A percentile compares a stretch with the other conserved stretches of the same genome.
Evolutionary conservation across 768 basidiomycete genomes (phyloP).

Genomic region (Boletus fagicola): DNA sequence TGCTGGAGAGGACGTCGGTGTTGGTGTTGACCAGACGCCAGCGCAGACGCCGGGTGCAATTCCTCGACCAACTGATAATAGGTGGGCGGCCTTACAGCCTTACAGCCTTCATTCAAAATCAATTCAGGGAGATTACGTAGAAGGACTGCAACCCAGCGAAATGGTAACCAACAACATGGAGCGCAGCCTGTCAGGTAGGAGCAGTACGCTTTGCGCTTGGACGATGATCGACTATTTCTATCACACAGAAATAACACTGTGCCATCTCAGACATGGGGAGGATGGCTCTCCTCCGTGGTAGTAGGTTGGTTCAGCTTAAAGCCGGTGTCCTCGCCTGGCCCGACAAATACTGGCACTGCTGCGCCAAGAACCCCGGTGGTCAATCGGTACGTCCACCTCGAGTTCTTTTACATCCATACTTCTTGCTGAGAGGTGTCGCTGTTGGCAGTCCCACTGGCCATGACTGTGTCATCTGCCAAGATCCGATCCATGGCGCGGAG

Average conservation of each 20-base stretch:
- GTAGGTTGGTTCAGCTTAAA: not conserved
- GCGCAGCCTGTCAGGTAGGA: conserved; percentile 12
- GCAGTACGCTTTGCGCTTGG: not conserved
- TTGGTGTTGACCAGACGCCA: not conserved
- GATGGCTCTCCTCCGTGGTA: conserved; percentile 22
- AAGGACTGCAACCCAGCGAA: conserved; percentile 7
- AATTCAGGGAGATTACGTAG: not conserved
- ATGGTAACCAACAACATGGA: not conserved
- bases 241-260: not conserved
- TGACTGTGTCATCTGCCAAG: conserved; percentile 36
- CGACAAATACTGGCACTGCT: not conserved
- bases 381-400: conserved; percentile 16
- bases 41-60: not conserved
- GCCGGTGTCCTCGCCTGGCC: not conserved
- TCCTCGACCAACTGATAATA: not conserved
- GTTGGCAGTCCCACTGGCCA: conserved; percentile 24
- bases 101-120: not conserved
- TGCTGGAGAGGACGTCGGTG: conserved; percentile 5
- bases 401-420: not conserved
- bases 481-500: conserved; percentile 28
- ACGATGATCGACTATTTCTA: not conserved
- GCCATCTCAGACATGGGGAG: conserved; percentile 12
- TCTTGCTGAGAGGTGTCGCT: not conserved
- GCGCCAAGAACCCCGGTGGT: not conserved
- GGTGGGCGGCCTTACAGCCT: not conserved